phyloP scores from a whole-genome alignment of 1,284 basidiomycete species.

The Heterobasidion annosum region DNA sequence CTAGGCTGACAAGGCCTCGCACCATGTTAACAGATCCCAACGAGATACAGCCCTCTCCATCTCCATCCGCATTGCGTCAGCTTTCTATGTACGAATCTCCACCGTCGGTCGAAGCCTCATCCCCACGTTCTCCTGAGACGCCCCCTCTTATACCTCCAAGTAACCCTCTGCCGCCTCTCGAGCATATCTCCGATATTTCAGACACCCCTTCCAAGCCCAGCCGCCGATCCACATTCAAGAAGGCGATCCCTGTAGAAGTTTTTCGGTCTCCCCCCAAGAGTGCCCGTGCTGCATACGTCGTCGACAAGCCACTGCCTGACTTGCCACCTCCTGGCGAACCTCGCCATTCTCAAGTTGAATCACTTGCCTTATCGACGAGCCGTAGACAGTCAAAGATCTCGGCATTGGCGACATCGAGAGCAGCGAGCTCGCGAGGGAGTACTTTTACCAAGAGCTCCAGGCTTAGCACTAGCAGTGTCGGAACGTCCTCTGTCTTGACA shows the following conservation, averaged over 20 bases:
- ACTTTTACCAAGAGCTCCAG: slow-evolving; percentile 34
- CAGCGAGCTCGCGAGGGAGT: slow-evolving; percentile 29
- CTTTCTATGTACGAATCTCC: slow-evolving; percentile 31
- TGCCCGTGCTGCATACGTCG: neutral
- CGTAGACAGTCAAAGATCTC: slow-evolving; percentile 53
- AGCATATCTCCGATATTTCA: slow-evolving; percentile 48
- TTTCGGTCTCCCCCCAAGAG: slow-evolving; percentile 5
- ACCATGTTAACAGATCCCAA: slow-evolving; percentile 39
- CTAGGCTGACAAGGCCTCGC: slow-evolving; percentile 6
- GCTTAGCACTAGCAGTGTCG: slow-evolving; percentile 36
- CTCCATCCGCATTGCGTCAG: slow-evolving; percentile 64
- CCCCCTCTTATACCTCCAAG: slow-evolving; percentile 27
- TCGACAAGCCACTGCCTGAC: slow-evolving; percentile 11
- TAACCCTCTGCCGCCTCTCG: slow-evolving; percentile 32
- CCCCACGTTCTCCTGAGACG: slow-evolving; percentile 22
- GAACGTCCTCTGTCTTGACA: slow-evolving; percentile 51
- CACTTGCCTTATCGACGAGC: slow-evolving; percentile 5
- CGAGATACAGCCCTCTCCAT: slow-evolving; percentile 52
- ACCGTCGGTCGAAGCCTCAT: slow-evolving; percentile 39
- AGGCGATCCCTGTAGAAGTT: slow-evolving; percentile 9
- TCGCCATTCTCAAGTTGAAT: slow-evolving; percentile 9
- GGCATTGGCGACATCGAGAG: slow-evolving; percentile 47
- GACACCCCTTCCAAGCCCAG: slow-evolving; percentile 42
- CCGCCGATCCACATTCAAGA: slow-evolving; percentile 13
- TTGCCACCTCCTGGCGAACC: slow-evolving; percentile 9